A percentile compares a stretch with the other conserved stretches of the same genome.
phyloP scores from a whole-genome alignment of 2,329 filamentous ascomycete genomes.

The Cercospora nicotianae region DNA sequence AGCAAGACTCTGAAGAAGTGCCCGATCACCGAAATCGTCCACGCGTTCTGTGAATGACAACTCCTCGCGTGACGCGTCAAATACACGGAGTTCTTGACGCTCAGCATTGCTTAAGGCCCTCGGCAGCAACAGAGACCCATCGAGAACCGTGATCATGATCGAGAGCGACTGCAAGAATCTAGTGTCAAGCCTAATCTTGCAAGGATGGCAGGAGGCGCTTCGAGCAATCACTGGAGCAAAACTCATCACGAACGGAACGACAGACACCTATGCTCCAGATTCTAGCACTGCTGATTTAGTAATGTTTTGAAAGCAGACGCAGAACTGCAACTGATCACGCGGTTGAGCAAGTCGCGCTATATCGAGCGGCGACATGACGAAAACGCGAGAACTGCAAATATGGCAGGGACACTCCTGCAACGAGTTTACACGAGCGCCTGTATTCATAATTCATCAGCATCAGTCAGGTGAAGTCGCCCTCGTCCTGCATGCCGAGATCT shows the following conservation, averaged over 20 bases:
- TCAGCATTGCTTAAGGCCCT: background rate
- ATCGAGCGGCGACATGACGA: background rate
- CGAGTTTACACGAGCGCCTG: background rate
- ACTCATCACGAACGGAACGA: background rate
- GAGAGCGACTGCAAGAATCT: background rate
- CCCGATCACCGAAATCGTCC: background rate
- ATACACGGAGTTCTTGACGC: background rate
- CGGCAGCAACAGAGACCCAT: background rate
- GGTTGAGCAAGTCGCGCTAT: background rate
- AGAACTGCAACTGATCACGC: background rate
- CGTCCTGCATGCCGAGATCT: background rate
- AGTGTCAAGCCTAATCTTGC: background rate
- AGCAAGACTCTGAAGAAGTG: background rate
- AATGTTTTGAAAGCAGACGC: background rate
- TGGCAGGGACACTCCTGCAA: background rate
- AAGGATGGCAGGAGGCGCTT: background rate
- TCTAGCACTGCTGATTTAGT: background rate
- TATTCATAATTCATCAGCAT: background rate
- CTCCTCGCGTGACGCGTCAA: background rate
- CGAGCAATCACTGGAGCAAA: background rate
- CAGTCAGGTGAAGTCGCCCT: background rate
- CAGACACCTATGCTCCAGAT: background rate
- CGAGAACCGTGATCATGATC: background rate
- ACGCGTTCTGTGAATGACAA: background rate
- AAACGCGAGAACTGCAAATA: background rate